Base-by-base conservation (phyloP, 768 basidiomycete genomes). In the Lactarius indigo region DNA sequence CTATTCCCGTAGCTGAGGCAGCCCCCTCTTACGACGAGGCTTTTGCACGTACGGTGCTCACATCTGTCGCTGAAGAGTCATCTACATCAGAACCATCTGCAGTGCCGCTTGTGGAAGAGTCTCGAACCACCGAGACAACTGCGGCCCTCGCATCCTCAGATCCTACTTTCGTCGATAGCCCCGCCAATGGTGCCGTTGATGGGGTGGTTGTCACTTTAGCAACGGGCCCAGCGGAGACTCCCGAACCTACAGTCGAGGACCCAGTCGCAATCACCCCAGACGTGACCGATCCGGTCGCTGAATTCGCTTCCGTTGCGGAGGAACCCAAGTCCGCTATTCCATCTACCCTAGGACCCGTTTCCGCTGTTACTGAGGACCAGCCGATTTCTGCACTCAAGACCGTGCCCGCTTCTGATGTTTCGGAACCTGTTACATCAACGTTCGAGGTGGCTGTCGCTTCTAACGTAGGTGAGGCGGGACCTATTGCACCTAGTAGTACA, bases 1-100 rank as follows among this genome's bases (percentile, higher is more conserved):
- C 73, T 39, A 74, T 68, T 13, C 71, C 59, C 18, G 15, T 41
- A n/a, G 64, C 39, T 1, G 20, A 42, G 35, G 39, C 35, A 12
- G 42, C 54, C 13, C 59, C 63, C 44, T 17, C 59, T 17, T 59
- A 62, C 17, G 58, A 57, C 13, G 64, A 67, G 15, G 64, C 63
- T 35, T 59, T 37, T 37, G 42, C 50, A 6, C 37, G 54, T 12
- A 55, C 62, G 17, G 70, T 63, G 39, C 18, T 47, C 18, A 44
- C 56, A 5, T 37, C 63, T 13, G 52, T 71, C 35, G 47, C 67
- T 23, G 65, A 54, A 31, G 57, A 54, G 5, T n/a, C 28, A 9
- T 57, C 56, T 37, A 9, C 44, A 2, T 12, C 57, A 12, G 59
- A 62, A 52, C 54, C n/a, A 15, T 67, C 54, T 17, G 8, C 39